Percentiles rank a stretch among this genome's conserved stretches.
Conservation (phyloP, 1,284 basidiomycete genomes). For the Tylopilus sp. region DNA sequence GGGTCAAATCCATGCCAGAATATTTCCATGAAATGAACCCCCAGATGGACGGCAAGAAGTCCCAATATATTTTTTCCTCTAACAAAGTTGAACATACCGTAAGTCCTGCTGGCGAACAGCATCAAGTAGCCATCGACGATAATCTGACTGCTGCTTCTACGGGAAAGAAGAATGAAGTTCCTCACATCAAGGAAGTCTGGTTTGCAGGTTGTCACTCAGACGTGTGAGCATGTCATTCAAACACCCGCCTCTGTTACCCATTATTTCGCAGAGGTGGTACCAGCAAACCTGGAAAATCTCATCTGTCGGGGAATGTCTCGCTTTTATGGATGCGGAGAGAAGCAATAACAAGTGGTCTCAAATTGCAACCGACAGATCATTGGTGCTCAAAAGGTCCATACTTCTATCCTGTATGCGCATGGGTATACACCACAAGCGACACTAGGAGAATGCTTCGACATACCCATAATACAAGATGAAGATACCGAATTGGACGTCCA, state of each 20-base stretch:
- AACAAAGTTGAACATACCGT: neutral
- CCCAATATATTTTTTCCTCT: constrained; percentile 14
- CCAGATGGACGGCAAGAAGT: constrained; percentile 11
- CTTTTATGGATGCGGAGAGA: constrained; percentile 43
- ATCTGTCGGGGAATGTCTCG: constrained; percentile 36
- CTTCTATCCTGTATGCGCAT: constrained; percentile 39
- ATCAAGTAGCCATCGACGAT: neutral
- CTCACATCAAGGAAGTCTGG: constrained; percentile 40
- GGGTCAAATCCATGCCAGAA: constrained; percentile 56
- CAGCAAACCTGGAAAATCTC: constrained; percentile 14
- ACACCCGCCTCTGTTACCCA: neutral
- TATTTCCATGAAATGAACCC: constrained; percentile 42
- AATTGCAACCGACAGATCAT: no score
- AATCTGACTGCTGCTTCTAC: neutral
- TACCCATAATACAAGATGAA: constrained; percentile 24
- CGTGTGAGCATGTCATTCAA: constrained; percentile 34
- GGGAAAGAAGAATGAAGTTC: neutral
- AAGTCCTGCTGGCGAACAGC: neutral
- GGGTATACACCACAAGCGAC: constrained; percentile 36
- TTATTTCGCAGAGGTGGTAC: constrained; percentile 33
- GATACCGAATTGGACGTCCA: constrained; percentile 9
- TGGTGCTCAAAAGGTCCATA: no score
- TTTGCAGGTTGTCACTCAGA: constrained; percentile 46
- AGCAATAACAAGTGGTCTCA: no score
- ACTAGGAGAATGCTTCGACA: constrained; percentile 40